Conservation (phyloP, 176 grass and related monocot genomes). For the Oryza rufipogon region DNA sequence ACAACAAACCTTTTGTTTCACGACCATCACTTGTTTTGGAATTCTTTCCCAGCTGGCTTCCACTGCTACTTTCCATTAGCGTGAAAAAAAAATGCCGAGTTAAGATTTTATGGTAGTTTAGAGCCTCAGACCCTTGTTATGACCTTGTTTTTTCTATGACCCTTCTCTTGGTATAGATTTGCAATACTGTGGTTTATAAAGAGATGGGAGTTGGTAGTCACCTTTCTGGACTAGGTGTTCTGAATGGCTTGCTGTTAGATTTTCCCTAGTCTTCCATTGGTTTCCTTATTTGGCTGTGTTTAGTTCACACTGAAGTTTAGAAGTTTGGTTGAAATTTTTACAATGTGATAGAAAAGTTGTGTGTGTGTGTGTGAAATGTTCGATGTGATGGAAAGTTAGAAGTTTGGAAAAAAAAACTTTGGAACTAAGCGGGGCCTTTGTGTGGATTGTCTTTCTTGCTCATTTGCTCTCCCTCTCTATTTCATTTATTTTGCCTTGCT, state of each 20-base stretch:
- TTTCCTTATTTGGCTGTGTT: background rate
- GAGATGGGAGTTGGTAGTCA: constrained; percentile 11
- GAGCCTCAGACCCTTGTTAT: background rate
- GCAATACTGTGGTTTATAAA: constrained; percentile 37
- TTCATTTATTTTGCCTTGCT: background rate
- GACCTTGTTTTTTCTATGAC: background rate
- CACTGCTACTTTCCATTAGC: constrained; percentile 34
- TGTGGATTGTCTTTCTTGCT: background rate
- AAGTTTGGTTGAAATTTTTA: no score
- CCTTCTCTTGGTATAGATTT: constrained; percentile 19
- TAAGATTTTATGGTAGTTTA: background rate
- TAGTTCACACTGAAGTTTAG: no score
- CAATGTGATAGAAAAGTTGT: no score
- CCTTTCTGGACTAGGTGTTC: constrained; percentile 4
- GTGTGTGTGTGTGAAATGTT: no score
- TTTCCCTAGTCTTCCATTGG: background rate
- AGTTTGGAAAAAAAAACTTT: no score
- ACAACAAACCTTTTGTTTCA: constrained; percentile 39
- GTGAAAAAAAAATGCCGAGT: background rate
- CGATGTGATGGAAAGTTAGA: no score
- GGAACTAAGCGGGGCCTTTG: background rate
- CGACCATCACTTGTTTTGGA: background rate
- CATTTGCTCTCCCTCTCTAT: background rate
- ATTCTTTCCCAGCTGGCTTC: constrained; percentile 19
- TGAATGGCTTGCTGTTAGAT: constrained; percentile 9